phyloP scores from a whole-genome alignment of 2,329 filamentous ascomycete genomes.

The Gliomastix tumulicola region DNA sequence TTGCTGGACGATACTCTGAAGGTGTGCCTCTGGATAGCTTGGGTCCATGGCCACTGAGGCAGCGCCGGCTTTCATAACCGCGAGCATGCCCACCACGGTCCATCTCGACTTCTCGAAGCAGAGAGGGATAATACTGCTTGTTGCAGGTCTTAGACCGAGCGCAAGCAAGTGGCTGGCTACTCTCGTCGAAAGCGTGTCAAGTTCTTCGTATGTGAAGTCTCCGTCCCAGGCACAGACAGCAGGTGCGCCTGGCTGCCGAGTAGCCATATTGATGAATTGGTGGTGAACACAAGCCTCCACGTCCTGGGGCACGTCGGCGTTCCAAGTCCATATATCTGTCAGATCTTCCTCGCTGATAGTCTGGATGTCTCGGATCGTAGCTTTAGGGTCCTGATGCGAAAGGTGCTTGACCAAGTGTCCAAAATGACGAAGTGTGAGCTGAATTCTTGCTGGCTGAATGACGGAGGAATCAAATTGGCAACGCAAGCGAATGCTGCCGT shows the following conservation, averaged over 20 bases:
- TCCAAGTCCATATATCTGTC: background rate
- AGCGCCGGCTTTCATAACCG: constrained; percentile 23
- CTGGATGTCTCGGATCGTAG: background rate
- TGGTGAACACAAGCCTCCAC: constrained; percentile 1
- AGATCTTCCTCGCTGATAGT: background rate
- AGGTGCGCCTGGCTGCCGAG: constrained; percentile 15
- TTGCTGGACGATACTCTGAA: constrained; percentile 1
- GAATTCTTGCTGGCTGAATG: background rate
- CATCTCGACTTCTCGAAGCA: constrained; percentile 28
- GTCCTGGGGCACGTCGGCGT: background rate
- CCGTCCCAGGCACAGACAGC: constrained; percentile 16
- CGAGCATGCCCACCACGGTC: constrained; percentile 21
- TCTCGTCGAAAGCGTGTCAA: constrained; percentile 8
- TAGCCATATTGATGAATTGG: background rate
- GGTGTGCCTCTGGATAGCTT: constrained; percentile 15
- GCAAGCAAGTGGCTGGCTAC: constrained; percentile 8
- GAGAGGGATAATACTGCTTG: constrained; percentile 19
- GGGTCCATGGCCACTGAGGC: constrained; percentile 25
- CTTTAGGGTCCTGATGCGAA: background rate
- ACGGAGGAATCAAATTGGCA: background rate
- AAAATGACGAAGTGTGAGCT: background rate
- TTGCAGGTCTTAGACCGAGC: constrained; percentile 12
- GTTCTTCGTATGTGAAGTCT: constrained; percentile 12
- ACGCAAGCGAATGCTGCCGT: background rate
- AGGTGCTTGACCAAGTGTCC: background rate